phyloP scores from a whole-genome alignment of 306 rosid genomes.

The Myrica gale region DNA sequence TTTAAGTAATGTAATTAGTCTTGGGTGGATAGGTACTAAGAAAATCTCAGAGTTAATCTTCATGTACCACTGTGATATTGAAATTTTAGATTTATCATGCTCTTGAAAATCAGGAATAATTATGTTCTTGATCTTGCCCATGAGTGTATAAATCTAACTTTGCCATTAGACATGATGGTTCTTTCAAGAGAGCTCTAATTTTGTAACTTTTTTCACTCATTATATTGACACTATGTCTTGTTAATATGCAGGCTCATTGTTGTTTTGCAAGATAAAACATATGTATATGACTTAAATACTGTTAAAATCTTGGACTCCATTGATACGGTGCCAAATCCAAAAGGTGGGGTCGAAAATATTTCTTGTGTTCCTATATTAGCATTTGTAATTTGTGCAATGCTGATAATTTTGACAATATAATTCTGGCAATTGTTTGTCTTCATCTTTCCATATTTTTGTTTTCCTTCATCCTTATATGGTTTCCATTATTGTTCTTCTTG shows the following conservation, averaged over 20 bases:
- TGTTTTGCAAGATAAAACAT: slow-evolving; percentile 81
- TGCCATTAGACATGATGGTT: slow-evolving; percentile 1
- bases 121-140: neutral
- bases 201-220: slow-evolving; percentile 31
- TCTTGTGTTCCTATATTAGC: slow-evolving; percentile 3
- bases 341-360: slow-evolving; percentile 63
- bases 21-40: neutral
- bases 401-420: slow-evolving; percentile 8
- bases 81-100: neutral
- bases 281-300: slow-evolving; percentile 72
- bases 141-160: neutral
- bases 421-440: slow-evolving; percentile 7
- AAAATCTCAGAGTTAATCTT: neutral
- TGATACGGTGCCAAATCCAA: slow-evolving; percentile 70
- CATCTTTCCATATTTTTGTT: neutral
- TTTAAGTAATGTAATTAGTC: neutral
- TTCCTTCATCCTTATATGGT: neutral
- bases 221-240: slow-evolving; percentile 20
- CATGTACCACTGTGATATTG: neutral
- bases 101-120: neutral
- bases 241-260: slow-evolving; percentile 77
- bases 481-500: neutral
- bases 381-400: slow-evolving; percentile 22
- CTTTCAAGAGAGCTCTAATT: slow-evolving; percentile 9
- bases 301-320: slow-evolving; percentile 82